Evolutionary conservation across 2,329 filamentous ascomycete species (phyloP).

Genomic region (Stagonosporopsis chrysanthemi): DNA sequence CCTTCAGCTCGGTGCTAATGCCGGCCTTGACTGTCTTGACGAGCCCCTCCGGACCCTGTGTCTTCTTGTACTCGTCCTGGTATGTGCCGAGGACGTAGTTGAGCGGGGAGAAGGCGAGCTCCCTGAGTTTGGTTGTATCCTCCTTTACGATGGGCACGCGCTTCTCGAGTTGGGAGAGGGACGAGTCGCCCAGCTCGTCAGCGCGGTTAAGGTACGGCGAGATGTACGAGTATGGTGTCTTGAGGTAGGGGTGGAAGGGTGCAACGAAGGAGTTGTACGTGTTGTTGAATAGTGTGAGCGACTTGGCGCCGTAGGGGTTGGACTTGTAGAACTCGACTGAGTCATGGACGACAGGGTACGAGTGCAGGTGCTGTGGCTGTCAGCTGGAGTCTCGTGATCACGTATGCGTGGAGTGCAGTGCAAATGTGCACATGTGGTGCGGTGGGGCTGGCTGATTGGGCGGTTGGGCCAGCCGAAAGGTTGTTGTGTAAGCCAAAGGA

Average conservation of each 20-base stretch:
- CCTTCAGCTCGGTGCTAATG: constrained; percentile 51
- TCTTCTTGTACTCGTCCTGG: constrained; percentile 52
- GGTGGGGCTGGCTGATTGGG: constrained; percentile 20
- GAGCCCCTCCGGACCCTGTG: constrained; percentile 43
- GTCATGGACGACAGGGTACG: constrained; percentile 85
- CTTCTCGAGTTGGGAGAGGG: constrained; percentile 48
- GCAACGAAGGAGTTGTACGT: constrained; percentile 79
- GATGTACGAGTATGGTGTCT: constrained; percentile 81
- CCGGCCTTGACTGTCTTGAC: constrained; percentile 48
- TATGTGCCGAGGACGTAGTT: constrained; percentile 49
- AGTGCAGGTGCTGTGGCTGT: constrained; percentile 73
- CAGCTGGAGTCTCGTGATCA: constrained; percentile 16
- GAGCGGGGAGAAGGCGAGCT: constrained; percentile 44
- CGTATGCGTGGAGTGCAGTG: background rate
- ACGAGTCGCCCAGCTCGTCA: constrained; percentile 62
- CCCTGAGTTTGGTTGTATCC: constrained; percentile 54
- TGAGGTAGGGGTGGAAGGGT: constrained; percentile 79
- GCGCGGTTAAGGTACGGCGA: constrained; percentile 84
- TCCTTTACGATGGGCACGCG: constrained; percentile 57
- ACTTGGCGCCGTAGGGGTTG: constrained; percentile 84
- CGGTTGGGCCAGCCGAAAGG: constrained; percentile 6
- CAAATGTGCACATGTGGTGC: constrained; percentile 3
- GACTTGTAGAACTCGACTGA: constrained; percentile 78
- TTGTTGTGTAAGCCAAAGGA: constrained; percentile 8
- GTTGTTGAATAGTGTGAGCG: constrained; percentile 75